phyloP scores from a whole-genome alignment of 345 rosid species.

The Angophora floribunda region DNA sequence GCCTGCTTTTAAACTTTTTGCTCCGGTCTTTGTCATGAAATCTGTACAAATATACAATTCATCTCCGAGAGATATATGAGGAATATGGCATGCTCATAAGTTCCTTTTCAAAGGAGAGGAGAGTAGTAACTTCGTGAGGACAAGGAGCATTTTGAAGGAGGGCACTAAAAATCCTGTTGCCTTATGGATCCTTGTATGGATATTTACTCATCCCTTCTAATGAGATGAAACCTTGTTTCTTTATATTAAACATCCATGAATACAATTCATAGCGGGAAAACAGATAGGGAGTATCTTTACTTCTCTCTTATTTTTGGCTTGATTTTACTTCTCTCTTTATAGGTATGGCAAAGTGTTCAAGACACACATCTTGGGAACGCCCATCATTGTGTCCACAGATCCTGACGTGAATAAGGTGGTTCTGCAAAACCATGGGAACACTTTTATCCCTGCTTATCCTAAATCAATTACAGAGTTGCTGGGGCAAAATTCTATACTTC shows the following conservation, averaged over 20 bases:
- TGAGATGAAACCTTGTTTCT: background rate
- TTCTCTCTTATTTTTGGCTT: background rate
- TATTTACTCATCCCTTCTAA: background rate
- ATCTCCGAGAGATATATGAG: background rate
- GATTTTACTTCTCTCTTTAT: background rate
- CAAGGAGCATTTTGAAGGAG: background rate
- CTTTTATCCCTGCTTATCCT: slow-evolving; percentile 84
- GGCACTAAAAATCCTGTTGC: background rate
- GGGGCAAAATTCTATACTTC: slow-evolving; percentile 73
- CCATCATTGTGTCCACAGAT: slow-evolving; percentile 87
- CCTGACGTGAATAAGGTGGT: slow-evolving; percentile 86
- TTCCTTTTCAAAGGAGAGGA: background rate
- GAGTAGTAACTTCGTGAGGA: background rate
- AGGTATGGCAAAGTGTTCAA: slow-evolving; percentile 89
- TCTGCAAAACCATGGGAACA: slow-evolving; percentile 73
- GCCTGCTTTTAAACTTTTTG: background rate
- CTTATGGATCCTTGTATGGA: background rate
- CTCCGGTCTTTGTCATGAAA: background rate
- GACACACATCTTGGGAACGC: slow-evolving; percentile 85
- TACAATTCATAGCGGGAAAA: background rate
- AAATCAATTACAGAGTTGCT: slow-evolving; percentile 62
- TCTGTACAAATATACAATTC: background rate
- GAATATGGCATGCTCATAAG: background rate
- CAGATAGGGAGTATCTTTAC: background rate
- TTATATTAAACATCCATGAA: background rate